Conservation (phyloP, 768 basidiomycete species). For the Scleroderma bovista region DNA sequence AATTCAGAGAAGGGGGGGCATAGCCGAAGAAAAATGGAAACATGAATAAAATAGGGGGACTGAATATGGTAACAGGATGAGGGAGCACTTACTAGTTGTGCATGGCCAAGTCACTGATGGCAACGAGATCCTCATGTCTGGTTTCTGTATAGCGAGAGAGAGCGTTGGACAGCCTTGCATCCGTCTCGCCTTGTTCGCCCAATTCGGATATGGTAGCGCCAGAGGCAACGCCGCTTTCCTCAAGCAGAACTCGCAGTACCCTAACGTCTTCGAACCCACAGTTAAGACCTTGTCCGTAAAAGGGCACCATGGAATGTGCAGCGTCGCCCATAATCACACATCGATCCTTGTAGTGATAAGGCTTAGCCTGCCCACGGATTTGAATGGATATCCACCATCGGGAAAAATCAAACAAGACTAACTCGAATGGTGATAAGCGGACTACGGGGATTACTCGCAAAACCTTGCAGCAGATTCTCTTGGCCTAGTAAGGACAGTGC, state of each 20-base stretch:
- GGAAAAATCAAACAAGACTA: constrained; percentile 26
- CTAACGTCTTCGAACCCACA: constrained; percentile 97
- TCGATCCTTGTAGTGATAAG: constrained; percentile 88
- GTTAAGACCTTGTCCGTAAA: constrained; percentile 95
- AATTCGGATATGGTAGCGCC: constrained; percentile 26
- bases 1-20: constrained; percentile 8
- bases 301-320: constrained; percentile 98
- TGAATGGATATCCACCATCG: constrained; percentile 11
- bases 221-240: constrained; percentile 60
- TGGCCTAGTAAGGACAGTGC: constrained; percentile 84
- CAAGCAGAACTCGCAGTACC: constrained; percentile 71
- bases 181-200: constrained; percentile 33
- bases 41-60: neutral
- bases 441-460: constrained; percentile 79
- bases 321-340: constrained; percentile 90
- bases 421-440: constrained; percentile 93
- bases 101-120: constrained; percentile 91
- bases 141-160: constrained; percentile 75
- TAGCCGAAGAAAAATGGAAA: constrained; percentile 2
- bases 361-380: constrained; percentile 50
- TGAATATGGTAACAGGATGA: constrained; percentile 5
- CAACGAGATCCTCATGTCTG: constrained; percentile 82
- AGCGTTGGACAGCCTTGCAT: constrained; percentile 57
- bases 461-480: constrained; percentile 68
- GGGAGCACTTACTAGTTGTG: constrained; percentile 81